phyloP scores from a whole-genome alignment of 345 rosid genomes.

The Camelina neglecta region DNA sequence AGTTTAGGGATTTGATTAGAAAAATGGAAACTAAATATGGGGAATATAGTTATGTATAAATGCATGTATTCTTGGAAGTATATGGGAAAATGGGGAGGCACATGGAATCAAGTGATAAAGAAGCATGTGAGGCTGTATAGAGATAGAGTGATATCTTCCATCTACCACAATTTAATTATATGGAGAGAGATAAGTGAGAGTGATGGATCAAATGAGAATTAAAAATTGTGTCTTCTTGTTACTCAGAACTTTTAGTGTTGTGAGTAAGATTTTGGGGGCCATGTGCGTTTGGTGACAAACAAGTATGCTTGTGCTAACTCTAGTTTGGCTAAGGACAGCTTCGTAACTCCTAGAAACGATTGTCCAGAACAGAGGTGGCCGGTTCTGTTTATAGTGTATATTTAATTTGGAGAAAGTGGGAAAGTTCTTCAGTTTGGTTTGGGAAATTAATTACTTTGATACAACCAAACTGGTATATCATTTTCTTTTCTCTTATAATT shows the following conservation, averaged over 20 bases:
- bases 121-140: constrained; percentile 47
- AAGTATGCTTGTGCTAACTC: constrained; percentile 29
- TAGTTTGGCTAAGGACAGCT: constrained; percentile 21
- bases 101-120: constrained; percentile 45
- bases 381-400: not conserved
- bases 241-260: constrained; percentile 13
- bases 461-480: no score
- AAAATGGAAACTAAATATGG: constrained; percentile 15
- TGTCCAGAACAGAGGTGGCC: constrained; percentile 1
- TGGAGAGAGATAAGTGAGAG: constrained; percentile 42
- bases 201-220: constrained; percentile 42
- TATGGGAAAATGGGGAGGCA: constrained; percentile 29
- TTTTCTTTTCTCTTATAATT: no score
- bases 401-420: not conserved
- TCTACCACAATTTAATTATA: constrained; percentile 45
- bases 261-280: constrained; percentile 40
- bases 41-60: constrained; percentile 15
- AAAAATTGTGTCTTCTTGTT: constrained; percentile 34
- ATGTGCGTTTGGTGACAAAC: constrained; percentile 34
- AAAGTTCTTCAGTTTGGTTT: not conserved
- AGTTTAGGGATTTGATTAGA: constrained; percentile 22
- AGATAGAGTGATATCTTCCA: constrained; percentile 42
- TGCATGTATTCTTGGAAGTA: constrained; percentile 40
- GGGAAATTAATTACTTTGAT: not conserved
- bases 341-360: constrained; percentile 1